A percentile compares a stretch with the other conserved stretches of the same genome.
phyloP scores from a whole-genome alignment of 768 basidiomycete species.

The Favolaschia claudopus region DNA sequence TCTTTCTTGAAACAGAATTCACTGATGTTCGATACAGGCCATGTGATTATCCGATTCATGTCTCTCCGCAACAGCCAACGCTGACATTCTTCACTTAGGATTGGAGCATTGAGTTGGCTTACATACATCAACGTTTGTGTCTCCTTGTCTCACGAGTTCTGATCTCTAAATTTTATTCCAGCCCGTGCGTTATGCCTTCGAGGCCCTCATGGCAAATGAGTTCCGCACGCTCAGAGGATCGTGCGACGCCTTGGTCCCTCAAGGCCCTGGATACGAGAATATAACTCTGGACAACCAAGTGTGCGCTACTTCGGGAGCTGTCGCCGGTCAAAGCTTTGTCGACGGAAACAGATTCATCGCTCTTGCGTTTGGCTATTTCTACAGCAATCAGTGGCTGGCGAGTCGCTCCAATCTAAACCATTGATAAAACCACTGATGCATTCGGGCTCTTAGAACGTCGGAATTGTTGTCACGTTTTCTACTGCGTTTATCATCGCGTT shows the following conservation, averaged over 20 bases:
- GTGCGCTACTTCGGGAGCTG: constrained; percentile 74
- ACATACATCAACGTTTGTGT: constrained; percentile 54
- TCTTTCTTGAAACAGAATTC: neutral
- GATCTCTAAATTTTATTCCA: constrained; percentile 42
- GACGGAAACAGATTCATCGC: constrained; percentile 61
- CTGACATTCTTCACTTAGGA: constrained; percentile 50
- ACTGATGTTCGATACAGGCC: constrained; percentile 7
- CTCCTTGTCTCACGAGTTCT: neutral
- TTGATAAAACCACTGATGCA: neutral
- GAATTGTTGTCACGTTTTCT: constrained; percentile 73
- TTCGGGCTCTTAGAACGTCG: constrained; percentile 59
- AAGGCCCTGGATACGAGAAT: constrained; percentile 67
- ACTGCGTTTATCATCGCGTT: constrained; percentile 60
- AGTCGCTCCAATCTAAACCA: constrained; percentile 17
- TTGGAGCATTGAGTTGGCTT: constrained; percentile 63
- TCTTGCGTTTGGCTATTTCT: constrained; percentile 57
- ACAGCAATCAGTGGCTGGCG: constrained; percentile 52
- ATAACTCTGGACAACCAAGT: constrained; percentile 71
- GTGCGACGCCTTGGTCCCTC: constrained; percentile 67
- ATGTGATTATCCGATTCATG: constrained; percentile 21
- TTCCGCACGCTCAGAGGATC: constrained; percentile 73
- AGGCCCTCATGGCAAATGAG: constrained; percentile 80
- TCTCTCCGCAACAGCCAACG: neutral
- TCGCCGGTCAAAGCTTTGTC: constrained; percentile 66
- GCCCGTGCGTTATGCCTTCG: constrained; percentile 79